These are phyloP conservation scores for Zanthoxylum bungeanum DNA, from an alignment of 345 rosid genomes.

Conservation along the genomic window DNA sequence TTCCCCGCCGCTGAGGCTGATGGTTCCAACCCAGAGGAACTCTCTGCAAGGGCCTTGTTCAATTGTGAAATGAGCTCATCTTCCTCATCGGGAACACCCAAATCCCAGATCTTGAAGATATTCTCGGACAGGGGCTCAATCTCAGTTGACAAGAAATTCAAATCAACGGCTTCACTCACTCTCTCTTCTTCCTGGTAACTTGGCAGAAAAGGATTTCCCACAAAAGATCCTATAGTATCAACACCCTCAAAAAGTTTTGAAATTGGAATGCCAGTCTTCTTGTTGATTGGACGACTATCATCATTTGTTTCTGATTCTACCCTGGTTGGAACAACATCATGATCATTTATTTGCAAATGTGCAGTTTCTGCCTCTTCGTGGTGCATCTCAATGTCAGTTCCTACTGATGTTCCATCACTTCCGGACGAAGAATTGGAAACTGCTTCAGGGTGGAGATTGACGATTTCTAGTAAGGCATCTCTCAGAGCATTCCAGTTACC, in stretches of 20 bases:
- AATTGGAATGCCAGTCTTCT: slow-evolving; percentile 17
- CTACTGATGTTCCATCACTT: slow-evolving; percentile 12
- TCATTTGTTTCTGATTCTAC: slow-evolving; percentile 18
- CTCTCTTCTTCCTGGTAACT: slow-evolving; percentile 27
- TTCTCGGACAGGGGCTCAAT: slow-evolving; percentile 30
- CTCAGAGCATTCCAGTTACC: slow-evolving; percentile 43
- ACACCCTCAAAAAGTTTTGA: slow-evolving; percentile 19
- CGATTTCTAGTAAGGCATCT: slow-evolving; percentile 53
- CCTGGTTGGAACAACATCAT: neutral
- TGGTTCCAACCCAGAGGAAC: slow-evolving; percentile 19
- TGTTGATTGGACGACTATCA: slow-evolving; percentile 10
- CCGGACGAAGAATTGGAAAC: slow-evolving; percentile 21
- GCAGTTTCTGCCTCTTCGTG: slow-evolving; percentile 6
- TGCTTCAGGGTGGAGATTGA: slow-evolving; percentile 37
- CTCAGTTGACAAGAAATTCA: slow-evolving; percentile 16
- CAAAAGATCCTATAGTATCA: slow-evolving; percentile 24
- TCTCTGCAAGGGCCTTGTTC: slow-evolving; percentile 42
- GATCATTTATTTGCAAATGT: neutral
- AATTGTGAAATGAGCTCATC: slow-evolving; percentile 49
- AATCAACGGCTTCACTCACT: slow-evolving; percentile 9
- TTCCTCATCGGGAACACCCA: slow-evolving; percentile 42
- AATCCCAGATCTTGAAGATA: slow-evolving; percentile 72
- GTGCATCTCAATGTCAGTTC: slow-evolving; percentile 20
- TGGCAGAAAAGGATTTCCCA: slow-evolving; percentile 31
- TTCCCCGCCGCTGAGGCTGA: slow-evolving; percentile 17